Evolutionary conservation across 768 basidiomycete species (phyloP), one percentile per base, ranked within the genome.

Genomic region (Phlebiopsis gigantea): DNA sequence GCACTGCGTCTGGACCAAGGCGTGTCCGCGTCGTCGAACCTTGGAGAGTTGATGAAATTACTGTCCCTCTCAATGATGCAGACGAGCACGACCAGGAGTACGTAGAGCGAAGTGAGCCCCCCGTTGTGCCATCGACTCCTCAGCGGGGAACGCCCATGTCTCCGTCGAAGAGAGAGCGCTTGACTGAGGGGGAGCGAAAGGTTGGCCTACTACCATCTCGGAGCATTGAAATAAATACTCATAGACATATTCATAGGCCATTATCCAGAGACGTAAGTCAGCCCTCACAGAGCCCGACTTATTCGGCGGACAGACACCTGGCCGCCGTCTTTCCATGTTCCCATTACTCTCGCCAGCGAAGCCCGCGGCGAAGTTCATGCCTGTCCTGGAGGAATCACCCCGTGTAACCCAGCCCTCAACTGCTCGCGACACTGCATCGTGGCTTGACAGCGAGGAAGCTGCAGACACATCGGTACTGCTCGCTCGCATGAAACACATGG

Each of bases 201-300:
- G 77, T 75, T 21, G n/a, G 63, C 49, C 10, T 48, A 53, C 1
- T 42, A 6, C 4, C 15, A 19, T 25, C 49, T 55, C 25, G n/a
- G n/a, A n/a, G n/a, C 29, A 44, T 24, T 31, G 9, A 26, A 7
- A 6, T 30, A 24, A n/a, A 7, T 22, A 22, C 6, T 30, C 21
- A 10, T 9, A 15, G 44, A 12, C 25, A 6, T 12, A 21, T 21
- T 25, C 3, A 26, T 55, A 81, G 76, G 84, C 82, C 0, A 87
- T 88, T 42, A 77, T 79, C 60, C 84, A 85, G 53, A 77, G 86
- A 8, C 71, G 85, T 24, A 74, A 78, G 9, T 85, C 83, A 53
- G 85, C 85, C 0, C 65, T 85, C 39, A 72, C 69, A 2, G 70
- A 75, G 60, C 66, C 81, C 57, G 71, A 78, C 66, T 81, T 80